Base-by-base conservation (phyloP, 257 asterid genomes). In the Mitragyna speciosa region DNA sequence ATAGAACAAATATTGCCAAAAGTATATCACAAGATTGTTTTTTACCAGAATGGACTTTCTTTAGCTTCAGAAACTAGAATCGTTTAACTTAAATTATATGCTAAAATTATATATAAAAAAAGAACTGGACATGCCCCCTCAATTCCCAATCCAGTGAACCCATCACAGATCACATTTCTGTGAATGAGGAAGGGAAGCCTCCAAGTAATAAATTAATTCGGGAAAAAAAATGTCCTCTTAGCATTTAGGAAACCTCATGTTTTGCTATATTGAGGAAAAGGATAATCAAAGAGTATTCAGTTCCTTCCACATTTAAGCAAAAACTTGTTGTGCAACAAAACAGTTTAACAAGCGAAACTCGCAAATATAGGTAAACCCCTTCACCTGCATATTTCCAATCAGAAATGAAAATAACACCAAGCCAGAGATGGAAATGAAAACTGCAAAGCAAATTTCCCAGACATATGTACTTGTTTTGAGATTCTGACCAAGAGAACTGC, bases 401-500 rank as follows among this genome's bases (percentile, higher is more conserved):
- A 96, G 91, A 84, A 96, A 89, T 11, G 99, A 89, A 82, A 96
- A 96, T 63, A 96, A 88, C 88, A 94, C 99, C 93, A 96, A 86
- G 72, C 99, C 99, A 0, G 99, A 78, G 64, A 96, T 92, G 86
- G 99, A 94, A 82, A 96, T 91, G 86, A 84, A 81, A 83, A 96
- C 97, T 39, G 99, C 99, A 89, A 96, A 96, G 93, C 92, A 88
- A 79, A 92, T 94, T 83, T 96, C 99, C 97, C 96, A 96, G 81
- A 94, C 91, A 81, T 71, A 94, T 74, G 97, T 94, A 79, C 99
- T 96, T 68, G 97, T 96, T 81, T 92, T 24, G 75, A 96, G 99
- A 88, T 94, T 94, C 92, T 96, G 99, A 73, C 99, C 99, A 41
- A 96, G 98, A 73, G 98, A 96, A 85, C 99, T 94, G 94, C 90